Evolutionary conservation across 768 basidiomycete genomes (phyloP).

Genomic region (Panellus pusillus): DNA sequence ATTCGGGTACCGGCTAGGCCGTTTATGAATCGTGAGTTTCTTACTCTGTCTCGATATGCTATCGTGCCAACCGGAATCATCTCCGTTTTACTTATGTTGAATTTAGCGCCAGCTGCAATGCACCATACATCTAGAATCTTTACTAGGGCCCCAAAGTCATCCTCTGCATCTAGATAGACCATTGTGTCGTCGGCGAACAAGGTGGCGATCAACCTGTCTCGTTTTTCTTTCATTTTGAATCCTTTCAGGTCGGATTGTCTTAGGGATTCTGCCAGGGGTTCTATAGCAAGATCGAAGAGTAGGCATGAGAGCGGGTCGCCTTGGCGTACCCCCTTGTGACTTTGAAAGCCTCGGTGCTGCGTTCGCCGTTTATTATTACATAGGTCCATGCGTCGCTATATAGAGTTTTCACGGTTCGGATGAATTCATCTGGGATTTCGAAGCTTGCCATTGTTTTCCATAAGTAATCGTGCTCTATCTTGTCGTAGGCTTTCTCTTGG

Average conservation of each 20-base stretch:
- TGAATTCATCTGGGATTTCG: conserved; percentile 13
- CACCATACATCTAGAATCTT: conserved; percentile 12
- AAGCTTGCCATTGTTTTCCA: conserved; percentile 7
- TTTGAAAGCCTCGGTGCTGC: conserved; percentile 13
- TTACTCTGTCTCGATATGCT: background rate
- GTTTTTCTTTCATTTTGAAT: conserved; percentile 14
- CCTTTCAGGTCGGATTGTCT: conserved; percentile 18
- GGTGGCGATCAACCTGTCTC: conserved; percentile 8
- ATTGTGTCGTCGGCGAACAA: conserved; percentile 28
- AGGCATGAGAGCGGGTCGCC: conserved; percentile 34
- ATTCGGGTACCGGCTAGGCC: background rate
- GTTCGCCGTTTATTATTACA: conserved; percentile 26
- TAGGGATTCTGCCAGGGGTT: conserved; percentile 26
- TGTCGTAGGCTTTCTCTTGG: too few relatives aligned
- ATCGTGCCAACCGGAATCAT: conserved; percentile 25
- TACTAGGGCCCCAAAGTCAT: conserved; percentile 6
- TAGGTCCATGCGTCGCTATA: conserved; percentile 22
- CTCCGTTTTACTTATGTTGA: conserved; percentile 22
- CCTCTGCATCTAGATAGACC: conserved; percentile 7
- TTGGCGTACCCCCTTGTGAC: conserved; percentile 31
- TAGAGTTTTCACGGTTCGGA: conserved; percentile 20
- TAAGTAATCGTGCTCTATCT: conserved; percentile 16
- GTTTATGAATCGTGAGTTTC: background rate
- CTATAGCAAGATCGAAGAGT: conserved; percentile 32
- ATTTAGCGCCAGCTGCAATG: background rate